Base-by-base conservation (phyloP, 495 filamentous ascomycete species). In the Tuber indicum region DNA sequence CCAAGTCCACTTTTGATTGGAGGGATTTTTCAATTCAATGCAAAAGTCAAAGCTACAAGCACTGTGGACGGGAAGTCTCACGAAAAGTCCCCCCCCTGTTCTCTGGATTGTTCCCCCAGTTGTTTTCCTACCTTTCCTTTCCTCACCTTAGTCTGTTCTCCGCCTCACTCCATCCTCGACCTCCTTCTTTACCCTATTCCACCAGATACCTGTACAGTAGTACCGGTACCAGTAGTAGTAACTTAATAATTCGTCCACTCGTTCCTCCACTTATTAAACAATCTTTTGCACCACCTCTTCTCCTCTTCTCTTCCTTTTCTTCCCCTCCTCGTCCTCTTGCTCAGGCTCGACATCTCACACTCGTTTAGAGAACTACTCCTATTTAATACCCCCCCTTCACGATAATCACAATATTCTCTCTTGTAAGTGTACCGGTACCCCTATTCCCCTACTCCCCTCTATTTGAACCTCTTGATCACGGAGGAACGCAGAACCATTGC, bases 291-390 rank as follows among this genome's bases (percentile, higher is more conserved):
- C 75, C 77, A 42, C 73, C 75, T 70, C 62, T 62, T 46, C 58
- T 71, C 70, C 36, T 36, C 58, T 23, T 66, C 58, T 44, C 75
- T 43, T 45, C 43, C 72, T 75, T 43, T 45, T 39, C 72, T 75
- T 43, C 49, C 72, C 70, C 73, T 43, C 71, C 75, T 41, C 49
- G 62, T 42, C 76, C 72, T 47, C 78, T 77, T 75, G 75, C 75
- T 74, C 78, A 43, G 52, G 66, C 17, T 69, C 47, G 42, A 46
- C 43, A 49, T 58, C 52, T 47, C 79, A 81, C 78, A 78, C 77
- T 81, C 78, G 78, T 81, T 81, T 47, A 17, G 42, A 47, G 71
- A 72, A 32, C 6, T 77, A 70, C 80, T 72, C 58, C 52, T 71
- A 46, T 58, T 74, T 70, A 66, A 66, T 66, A 70, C 69, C 44